Evolutionary conservation across 805 yeast species (phyloP), one percentile per base, ranked within the genome.

Genomic region (Lachancea thermotolerans): DNA sequence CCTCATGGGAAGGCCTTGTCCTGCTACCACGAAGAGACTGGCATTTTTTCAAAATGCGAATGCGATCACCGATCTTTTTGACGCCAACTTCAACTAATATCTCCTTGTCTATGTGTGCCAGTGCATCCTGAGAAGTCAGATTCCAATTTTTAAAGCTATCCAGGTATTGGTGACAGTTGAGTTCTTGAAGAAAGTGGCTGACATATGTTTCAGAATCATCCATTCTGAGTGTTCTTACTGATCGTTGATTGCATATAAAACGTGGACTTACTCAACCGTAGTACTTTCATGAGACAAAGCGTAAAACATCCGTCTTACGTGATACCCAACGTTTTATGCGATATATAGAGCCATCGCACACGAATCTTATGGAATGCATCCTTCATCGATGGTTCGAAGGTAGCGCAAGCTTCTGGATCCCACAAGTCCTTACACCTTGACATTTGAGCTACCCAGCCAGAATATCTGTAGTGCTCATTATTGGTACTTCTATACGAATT

Each of bases 11-110:
- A 4, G 38, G n/a, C 11, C 47, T 42, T 10, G 46, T 35, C 21
- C 48, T 46, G 31, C 51, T 59, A 40, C 65, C 79, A 54, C 35
- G 68, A 61, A 58, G 25, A 17, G 41, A 37, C 28, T 74, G 68
- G 2, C 85, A 70, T 16, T 82, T 81, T 12, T 77, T 68, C 55
- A 82, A 78, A 10, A 91, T 64, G 27, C 83, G 70, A 16, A 91
- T 69, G 25, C 96, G 69, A 61, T 93, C 98, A 1, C 98, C 97
- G 12, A 91, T 77, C 51, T 78, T 82, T n/a, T 55, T 50, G 10
- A 91, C 64, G 0, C 96, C 95, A 10, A 93, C 59, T 46, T 83
- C 93, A 39, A 73, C 76, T 45, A 91, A 71, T 0, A 88, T 77
- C 6, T 66, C 70, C 36, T 74, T 70, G 55, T 86, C 95, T n/a